Conservation (phyloP, 176 grass and related monocot genomes). For the Aegilops bicornis region DNA sequence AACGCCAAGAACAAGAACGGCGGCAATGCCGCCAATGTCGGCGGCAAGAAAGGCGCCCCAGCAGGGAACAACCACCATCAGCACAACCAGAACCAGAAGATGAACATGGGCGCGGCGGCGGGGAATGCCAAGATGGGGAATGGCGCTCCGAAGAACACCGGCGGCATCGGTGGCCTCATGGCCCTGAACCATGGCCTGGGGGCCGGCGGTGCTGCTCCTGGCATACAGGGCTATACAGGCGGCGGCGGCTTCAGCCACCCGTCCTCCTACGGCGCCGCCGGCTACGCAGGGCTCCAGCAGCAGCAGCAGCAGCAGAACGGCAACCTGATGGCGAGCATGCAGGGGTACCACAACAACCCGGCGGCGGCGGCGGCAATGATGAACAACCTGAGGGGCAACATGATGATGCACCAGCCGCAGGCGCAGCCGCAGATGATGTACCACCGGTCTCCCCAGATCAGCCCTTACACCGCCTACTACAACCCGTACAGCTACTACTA, state of each 20-base stretch:
- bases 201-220: constrained; percentile 21
- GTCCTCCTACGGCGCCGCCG: constrained; percentile 24
- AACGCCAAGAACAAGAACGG: constrained; percentile 45
- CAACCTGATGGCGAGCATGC: constrained; percentile 70
- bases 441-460: constrained; percentile 84
- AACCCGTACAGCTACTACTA: constrained; percentile 67
- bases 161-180: constrained; percentile 57
- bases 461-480: constrained; percentile 92
- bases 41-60: constrained; percentile 40
- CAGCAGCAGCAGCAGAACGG: constrained; percentile 58
- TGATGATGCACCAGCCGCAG: constrained; percentile 88
- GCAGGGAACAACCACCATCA: constrained; percentile 51
- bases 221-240: constrained; percentile 29
- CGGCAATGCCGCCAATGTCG: constrained; percentile 34
- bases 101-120: constrained; percentile 52
- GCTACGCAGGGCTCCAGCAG: constrained; percentile 53
- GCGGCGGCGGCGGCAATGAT: constrained; percentile 53
- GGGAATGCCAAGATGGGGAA: constrained; percentile 54
- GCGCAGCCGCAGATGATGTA: constrained; percentile 96
- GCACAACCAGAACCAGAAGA: constrained; percentile 52
- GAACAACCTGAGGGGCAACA: constrained; percentile 55
- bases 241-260: constrained; percentile 41
- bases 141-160: constrained; percentile 28
- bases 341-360: constrained; percentile 63
- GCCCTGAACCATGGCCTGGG: constrained; percentile 58